Base-by-base conservation (phyloP, 2,329 filamentous ascomycete species). In the Paecilomyces dactylethromorphus region DNA sequence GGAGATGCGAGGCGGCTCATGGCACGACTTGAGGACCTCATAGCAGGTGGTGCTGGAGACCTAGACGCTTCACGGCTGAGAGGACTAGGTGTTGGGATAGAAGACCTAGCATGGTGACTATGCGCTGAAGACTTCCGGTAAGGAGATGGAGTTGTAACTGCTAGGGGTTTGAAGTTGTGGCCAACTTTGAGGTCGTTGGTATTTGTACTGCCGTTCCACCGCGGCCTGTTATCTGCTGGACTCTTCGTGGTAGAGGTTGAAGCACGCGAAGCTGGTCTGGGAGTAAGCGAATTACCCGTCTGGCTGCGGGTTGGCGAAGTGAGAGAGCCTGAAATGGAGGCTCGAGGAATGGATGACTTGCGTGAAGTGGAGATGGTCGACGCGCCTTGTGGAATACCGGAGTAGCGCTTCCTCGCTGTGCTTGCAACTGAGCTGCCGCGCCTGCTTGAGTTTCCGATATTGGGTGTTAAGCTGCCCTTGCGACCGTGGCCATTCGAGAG, bases 191-290 rank as follows among this genome's bases (percentile, higher is more conserved):
- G 77, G 61, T 86, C 82, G 6, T 76, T 76, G 3, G 84, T 82
- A 66, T 88, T 91, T 5, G 86, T 84, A 31, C 86, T 89, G 11
- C 68, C 69, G 68, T 87, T 93, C 90, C 90, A 94, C 59, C 86
- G 82, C 3, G 90, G 90, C 55, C 88, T 85, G 58, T 83, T 79
- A 59, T 82, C 76, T 21, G 71, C 70, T 33, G 76, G 68, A 18
- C 70, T 72, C 15, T 80, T 64, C 11, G 78, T 78, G 76, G 45
- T 76, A 69, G 58, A 82, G 77, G 55, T 81, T 78, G 64, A 66
- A n/a, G 59, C 56, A 54, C 57, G 80, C 71, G 54, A 76, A 54
- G 66, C 74, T 63, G 73, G 77, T 66, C 79, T 81, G 4, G 83
- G 81, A 0, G 84, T 84, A 11, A 80, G 77, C 8, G 84, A 81